These are phyloP conservation scores for Yamadazyma pseudoaaseri DNA, from an alignment of 1,139 yeast species.

Conservation along the genomic window DNA sequence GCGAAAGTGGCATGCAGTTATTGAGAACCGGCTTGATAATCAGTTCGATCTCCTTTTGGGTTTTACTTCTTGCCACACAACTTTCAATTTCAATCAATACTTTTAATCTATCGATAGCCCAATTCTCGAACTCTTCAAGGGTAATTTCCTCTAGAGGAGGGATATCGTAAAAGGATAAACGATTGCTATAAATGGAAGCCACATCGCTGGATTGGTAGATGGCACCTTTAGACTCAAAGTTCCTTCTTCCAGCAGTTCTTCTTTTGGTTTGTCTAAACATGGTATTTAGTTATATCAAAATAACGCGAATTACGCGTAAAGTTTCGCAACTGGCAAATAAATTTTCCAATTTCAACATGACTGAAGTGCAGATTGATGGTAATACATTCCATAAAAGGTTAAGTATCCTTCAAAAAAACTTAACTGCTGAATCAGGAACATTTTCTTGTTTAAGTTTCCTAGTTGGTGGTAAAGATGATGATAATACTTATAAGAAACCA, in stretches of 20 bases:
- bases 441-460: conserved; percentile 58
- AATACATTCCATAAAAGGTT: conserved; percentile 40
- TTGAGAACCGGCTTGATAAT: conserved; percentile 64
- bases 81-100: conserved; percentile 84
- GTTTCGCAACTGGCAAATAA: background rate
- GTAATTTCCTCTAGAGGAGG: conserved; percentile 89
- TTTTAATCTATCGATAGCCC: conserved; percentile 92
- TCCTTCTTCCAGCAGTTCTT: conserved; percentile 72
- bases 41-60: conserved; percentile 62
- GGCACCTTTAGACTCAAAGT: conserved; percentile 47
- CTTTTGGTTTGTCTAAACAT: conserved; percentile 80
- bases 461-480: conserved; percentile 83
- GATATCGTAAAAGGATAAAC: conserved; percentile 65
- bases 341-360: conserved; percentile 17
- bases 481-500: conserved; percentile 87
- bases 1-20: conserved; percentile 63
- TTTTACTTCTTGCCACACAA: conserved; percentile 62
- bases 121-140: conserved; percentile 84
- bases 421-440: conserved; percentile 26
- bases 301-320: conserved; percentile 1
- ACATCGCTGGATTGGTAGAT: conserved; percentile 34
- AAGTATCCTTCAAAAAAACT: conserved; percentile 38
- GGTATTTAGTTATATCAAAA: background rate
- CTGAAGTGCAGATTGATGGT: conserved; percentile 40
- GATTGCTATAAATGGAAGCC: conserved; percentile 12